phyloP scores from a whole-genome alignment of 768 basidiomycete genomes.

The Hygrocybe coccinea region DNA sequence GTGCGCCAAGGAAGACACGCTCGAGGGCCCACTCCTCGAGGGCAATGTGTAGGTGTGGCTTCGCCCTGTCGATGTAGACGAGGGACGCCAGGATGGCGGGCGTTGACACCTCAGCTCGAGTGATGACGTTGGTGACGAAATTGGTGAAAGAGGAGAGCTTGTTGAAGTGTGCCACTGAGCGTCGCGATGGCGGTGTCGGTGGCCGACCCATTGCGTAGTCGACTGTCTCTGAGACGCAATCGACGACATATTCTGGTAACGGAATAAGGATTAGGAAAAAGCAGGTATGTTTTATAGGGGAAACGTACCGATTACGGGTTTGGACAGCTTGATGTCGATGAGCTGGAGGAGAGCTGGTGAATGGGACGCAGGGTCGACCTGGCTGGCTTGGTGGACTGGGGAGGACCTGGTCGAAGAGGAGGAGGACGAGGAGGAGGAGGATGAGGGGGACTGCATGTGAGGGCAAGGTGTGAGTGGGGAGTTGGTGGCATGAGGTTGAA shows the following conservation, averaged over 20 bases:
- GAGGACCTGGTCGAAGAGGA: slow-evolving; percentile 21
- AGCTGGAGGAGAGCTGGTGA: slow-evolving; percentile 65
- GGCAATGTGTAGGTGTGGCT: slow-evolving; percentile 75
- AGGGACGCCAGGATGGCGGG: slow-evolving; percentile 65
- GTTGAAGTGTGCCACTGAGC: slow-evolving; percentile 29
- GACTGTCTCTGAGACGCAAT: slow-evolving; percentile 65
- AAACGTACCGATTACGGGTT: slow-evolving; percentile 59
- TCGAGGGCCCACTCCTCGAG: slow-evolving; percentile 84
- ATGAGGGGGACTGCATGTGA: neutral
- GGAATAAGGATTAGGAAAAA: neutral
- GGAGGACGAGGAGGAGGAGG: neutral
- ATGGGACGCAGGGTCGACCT: slow-evolving; percentile 61
- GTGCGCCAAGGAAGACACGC: slow-evolving; percentile 85
- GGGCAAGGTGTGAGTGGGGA: neutral
- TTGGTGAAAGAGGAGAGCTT: slow-evolving; percentile 45
- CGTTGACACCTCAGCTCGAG: slow-evolving; percentile 67
- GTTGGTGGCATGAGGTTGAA: neutral
- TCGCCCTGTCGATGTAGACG: slow-evolving; percentile 73
- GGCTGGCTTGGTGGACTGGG: slow-evolving; percentile 41
- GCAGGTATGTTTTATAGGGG: neutral
- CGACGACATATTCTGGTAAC: slow-evolving; percentile 64
- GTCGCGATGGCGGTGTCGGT: slow-evolving; percentile 28
- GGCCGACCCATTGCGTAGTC: slow-evolving; percentile 72
- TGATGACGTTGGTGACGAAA: slow-evolving; percentile 65
- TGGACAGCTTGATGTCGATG: slow-evolving; percentile 58